Percentiles rank a stretch among this genome's conserved stretches.
phyloP scores from a whole-genome alignment of 2,329 filamentous ascomycete genomes.

The Trichoderma pleuroti region DNA sequence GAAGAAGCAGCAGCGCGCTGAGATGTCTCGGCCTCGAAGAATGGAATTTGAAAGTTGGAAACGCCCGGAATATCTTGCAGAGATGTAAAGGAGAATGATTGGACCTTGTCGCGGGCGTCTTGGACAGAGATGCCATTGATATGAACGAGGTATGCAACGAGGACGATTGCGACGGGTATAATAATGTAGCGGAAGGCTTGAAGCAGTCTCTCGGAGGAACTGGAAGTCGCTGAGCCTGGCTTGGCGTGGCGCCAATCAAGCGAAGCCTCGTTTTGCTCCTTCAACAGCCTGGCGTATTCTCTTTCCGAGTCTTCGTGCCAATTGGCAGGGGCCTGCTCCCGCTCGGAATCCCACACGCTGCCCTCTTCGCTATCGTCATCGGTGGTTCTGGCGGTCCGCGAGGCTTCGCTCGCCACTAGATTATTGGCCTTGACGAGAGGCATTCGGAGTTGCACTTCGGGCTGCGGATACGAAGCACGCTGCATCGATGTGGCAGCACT shows the following conservation, averaged over 20 bases:
- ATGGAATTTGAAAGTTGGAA: constrained; percentile 58
- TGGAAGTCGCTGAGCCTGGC: neutral
- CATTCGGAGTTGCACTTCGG: constrained; percentile 54
- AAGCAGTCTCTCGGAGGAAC: neutral
- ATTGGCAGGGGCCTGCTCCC: constrained; percentile 28
- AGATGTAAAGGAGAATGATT: constrained; percentile 54
- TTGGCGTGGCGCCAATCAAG: neutral
- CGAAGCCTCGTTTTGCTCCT: neutral
- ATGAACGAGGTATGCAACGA: constrained; percentile 60
- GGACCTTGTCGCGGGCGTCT: constrained; percentile 59
- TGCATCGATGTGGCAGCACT: constrained; percentile 21
- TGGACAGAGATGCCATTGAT: constrained; percentile 57
- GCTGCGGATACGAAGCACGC: constrained; percentile 34
- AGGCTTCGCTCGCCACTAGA: constrained; percentile 34
- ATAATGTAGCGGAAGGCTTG: constrained; percentile 56
- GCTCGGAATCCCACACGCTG: neutral
- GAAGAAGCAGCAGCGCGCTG: constrained; percentile 28
- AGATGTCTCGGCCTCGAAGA: constrained; percentile 48
- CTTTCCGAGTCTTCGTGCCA: constrained; percentile 22
- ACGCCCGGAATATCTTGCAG: constrained; percentile 68
- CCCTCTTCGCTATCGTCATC: neutral
- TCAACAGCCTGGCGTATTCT: neutral
- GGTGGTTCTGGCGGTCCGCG: constrained; percentile 19
- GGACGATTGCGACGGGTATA: constrained; percentile 58
- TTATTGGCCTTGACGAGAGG: constrained; percentile 44